phyloP scores from a whole-genome alignment of 352 stramenopile species.

The Globisporangium spinosum region DNA sequence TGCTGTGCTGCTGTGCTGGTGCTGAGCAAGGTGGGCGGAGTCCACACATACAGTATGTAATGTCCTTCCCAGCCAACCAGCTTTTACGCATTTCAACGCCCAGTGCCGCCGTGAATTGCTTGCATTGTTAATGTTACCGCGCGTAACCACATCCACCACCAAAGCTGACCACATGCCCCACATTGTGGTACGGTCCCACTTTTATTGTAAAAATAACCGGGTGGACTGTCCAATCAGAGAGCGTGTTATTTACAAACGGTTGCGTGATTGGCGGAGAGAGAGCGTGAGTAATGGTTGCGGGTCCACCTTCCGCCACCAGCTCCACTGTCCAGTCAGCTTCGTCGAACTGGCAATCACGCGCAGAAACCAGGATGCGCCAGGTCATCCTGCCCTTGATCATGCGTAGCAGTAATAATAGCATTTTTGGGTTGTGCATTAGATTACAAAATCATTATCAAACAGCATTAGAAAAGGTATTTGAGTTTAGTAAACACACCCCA shows the following conservation, averaged over 20 bases:
- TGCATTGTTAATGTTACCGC: background rate
- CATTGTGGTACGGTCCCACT: background rate
- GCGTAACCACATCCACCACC: background rate
- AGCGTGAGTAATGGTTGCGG: background rate
- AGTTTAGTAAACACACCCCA: too few relatives aligned
- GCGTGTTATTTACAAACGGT: background rate
- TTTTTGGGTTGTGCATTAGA: too few relatives aligned
- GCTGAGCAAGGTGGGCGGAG: background rate
- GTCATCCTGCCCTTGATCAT: background rate
- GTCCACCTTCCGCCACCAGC: background rate
- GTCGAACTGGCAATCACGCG: constrained; percentile 6
- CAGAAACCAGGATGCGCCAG: background rate
- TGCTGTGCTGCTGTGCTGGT: background rate
- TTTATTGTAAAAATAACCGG: background rate
- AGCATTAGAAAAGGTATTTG: background rate
- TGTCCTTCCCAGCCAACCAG: background rate
- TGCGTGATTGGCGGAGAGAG: background rate
- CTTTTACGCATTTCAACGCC: background rate
- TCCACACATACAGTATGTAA: too few relatives aligned
- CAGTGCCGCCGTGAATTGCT: background rate
- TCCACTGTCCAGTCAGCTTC: constrained; percentile 5
- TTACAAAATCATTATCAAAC: background rate
- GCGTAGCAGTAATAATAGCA: background rate
- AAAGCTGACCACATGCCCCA: background rate
- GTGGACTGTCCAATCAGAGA: background rate